phyloP scores from a whole-genome alignment of 1,139 yeast genomes.

The Kodamaea fungicola region DNA sequence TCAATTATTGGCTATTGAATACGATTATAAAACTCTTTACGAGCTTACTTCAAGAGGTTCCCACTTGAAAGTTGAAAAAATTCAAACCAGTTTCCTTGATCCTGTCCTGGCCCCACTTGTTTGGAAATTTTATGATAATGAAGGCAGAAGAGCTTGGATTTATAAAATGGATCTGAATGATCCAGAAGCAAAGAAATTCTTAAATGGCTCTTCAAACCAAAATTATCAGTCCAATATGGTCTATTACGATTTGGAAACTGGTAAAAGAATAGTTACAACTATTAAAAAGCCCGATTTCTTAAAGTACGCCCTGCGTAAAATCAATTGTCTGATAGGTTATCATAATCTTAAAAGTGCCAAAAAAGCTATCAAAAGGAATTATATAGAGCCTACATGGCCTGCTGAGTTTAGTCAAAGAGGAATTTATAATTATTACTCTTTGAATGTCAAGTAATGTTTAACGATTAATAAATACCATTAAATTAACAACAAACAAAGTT shows the following conservation, averaged over 20 bases:
- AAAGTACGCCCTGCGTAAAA: constrained; percentile 61
- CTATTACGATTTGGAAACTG: constrained; percentile 61
- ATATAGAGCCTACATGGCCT: constrained; percentile 57
- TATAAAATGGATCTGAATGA: constrained; percentile 46
- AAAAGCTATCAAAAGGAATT: constrained; percentile 25
- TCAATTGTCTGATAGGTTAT: constrained; percentile 55
- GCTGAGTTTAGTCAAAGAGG: constrained; percentile 64
- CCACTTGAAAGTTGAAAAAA: constrained; percentile 29
- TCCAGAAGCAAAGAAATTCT: constrained; percentile 30
- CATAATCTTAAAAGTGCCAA: constrained; percentile 37
- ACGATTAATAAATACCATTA: background rate
- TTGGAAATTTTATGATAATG: constrained; percentile 55
- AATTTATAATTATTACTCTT: constrained; percentile 66
- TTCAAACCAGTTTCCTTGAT: constrained; percentile 25
- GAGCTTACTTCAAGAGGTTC: constrained; percentile 44
- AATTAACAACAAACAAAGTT: background rate
- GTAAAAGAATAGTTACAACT: constrained; percentile 58
- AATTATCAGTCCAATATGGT: constrained; percentile 30
- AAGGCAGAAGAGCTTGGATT: constrained; percentile 84
- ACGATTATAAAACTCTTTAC: constrained; percentile 37
- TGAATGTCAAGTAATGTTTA: constrained; percentile 33
- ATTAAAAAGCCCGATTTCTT: constrained; percentile 57
- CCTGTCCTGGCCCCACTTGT: constrained; percentile 29
- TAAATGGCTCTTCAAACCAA: constrained; percentile 15
- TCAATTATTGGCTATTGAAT: constrained; percentile 35